Evolutionary conservation across 148 eudicot genomes (phyloP).

Genomic region (Vaccinium myrtillus): DNA sequence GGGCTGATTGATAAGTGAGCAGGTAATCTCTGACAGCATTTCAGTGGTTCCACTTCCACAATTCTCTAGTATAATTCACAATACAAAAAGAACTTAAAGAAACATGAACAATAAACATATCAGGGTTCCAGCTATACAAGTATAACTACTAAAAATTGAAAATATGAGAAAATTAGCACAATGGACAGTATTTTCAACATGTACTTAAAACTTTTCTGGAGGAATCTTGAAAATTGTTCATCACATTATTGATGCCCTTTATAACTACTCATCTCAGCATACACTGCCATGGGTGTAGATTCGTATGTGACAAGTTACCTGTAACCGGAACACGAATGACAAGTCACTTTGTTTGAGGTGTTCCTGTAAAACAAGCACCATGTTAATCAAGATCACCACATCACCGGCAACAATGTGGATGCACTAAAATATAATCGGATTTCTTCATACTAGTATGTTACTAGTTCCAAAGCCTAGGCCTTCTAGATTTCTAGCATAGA

Average conservation of each 20-base stretch:
- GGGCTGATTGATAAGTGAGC: background rate
- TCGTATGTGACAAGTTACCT: conserved; percentile 18
- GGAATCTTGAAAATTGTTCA: background rate
- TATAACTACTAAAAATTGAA: background rate
- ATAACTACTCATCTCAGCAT: background rate
- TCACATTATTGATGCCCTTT: background rate
- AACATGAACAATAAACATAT: background rate
- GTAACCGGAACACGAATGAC: conserved; percentile 32
- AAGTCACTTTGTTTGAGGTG: conserved; percentile 29
- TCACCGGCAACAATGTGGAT: conserved; percentile 1
- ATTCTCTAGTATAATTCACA: background rate
- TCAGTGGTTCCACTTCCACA: background rate
- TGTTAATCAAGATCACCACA: background rate
- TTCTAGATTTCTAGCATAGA: background rate
- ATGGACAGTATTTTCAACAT: background rate
- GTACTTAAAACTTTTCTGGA: background rate
- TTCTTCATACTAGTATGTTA: background rate
- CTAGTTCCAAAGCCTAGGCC: background rate
- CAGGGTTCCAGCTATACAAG: background rate
- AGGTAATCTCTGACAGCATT: conserved; percentile 1
- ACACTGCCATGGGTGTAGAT: background rate
- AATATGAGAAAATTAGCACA: background rate
- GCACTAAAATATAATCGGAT: background rate
- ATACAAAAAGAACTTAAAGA: background rate
- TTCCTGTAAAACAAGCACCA: conserved; percentile 26